Base-by-base conservation (phyloP, 2,329 filamentous ascomycete genomes). In the Pestalotiopsis sp. region DNA sequence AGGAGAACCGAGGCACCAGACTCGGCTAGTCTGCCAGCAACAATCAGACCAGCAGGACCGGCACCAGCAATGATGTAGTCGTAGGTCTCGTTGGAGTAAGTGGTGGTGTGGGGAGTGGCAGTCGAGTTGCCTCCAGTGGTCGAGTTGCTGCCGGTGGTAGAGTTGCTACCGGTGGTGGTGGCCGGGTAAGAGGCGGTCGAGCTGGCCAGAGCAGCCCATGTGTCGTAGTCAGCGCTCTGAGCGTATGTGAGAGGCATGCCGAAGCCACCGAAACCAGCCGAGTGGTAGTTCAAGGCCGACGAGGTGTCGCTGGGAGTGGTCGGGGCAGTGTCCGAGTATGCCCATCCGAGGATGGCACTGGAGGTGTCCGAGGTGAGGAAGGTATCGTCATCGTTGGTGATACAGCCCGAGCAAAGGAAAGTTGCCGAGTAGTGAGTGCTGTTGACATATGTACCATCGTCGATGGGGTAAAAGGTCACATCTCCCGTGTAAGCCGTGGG, bases 371-470 rank as follows among this genome's bases (percentile, higher is more conserved):
- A 70, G 41, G 74, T 68, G 11, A 75, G 72, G 62, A 82, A 74
- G 14, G 73, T 76, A 0, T 78, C 78, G 13, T 75, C 71, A 67
- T 81, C 80, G 4, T 76, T 75, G 20, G 76, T 75, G 68, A 84
- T 76, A 68, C 84, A 86, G 12, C 79, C 78, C 61, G 80, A 76
- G 73, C 86, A 89, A 49, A 88, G 80, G 76, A 87, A 88, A 0
- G 86, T 88, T 71, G 85, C 86, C 2, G 83, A 84, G 74, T 83
- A 84, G 71, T 87, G 84, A 1, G 86, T 87, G 70, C 77, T 78
- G 78, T 87, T 88, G 69, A 86, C 76, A 27, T 83, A 86, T 1
- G 85, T 86, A 31, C 85, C 85, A 25, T 85, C 84, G 27, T 84
- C 77, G 70, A 87, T 87, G 14, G 84, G 81, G 1, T 75, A 74